These are phyloP conservation scores for Penicillium polonicum DNA, from an alignment of 2,329 filamentous ascomycete species.

Conservation along the genomic window DNA sequence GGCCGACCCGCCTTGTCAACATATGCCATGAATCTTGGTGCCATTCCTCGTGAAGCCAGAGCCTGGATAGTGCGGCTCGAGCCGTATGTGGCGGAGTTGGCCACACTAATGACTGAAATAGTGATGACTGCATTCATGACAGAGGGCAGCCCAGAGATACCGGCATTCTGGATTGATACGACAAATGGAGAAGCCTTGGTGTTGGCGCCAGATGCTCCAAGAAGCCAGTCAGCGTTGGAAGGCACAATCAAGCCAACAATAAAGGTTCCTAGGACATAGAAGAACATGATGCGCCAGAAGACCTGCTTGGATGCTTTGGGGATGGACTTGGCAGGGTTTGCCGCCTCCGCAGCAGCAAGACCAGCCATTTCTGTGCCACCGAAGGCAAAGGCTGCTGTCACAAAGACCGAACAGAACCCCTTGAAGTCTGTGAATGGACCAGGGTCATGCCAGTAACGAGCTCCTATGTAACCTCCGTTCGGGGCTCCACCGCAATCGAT, in stretches of 20 bases:
- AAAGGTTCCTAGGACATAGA: constrained; percentile 50
- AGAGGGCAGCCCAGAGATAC: constrained; percentile 59
- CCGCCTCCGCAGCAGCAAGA: constrained; percentile 54
- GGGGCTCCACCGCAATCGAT: constrained; percentile 46
- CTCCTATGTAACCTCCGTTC: constrained; percentile 44
- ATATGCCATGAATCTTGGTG: constrained; percentile 46
- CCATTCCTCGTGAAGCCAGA: constrained; percentile 49
- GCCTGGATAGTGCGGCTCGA: constrained; percentile 59
- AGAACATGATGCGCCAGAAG: constrained; percentile 53
- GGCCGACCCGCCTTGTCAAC: constrained; percentile 49
- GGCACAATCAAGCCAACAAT: constrained; percentile 49
- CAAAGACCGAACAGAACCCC: constrained; percentile 58
- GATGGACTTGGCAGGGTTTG: constrained; percentile 52
- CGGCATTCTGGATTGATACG: constrained; percentile 61
- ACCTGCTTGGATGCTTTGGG: constrained; percentile 52
- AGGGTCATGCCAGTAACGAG: constrained; percentile 30
- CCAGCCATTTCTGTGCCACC: constrained; percentile 56
- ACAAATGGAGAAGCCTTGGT: constrained; percentile 63
- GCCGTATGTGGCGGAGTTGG: constrained; percentile 59
- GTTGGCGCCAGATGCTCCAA: constrained; percentile 42
- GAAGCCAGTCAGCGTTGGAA: constrained; percentile 40
- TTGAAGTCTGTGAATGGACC: constrained; percentile 51
- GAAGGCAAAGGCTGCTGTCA: constrained; percentile 58
- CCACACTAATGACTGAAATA: constrained; percentile 60
- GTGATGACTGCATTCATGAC: constrained; percentile 69